Base-by-base conservation (phyloP, 2,329 filamentous ascomycete species). In the Colletotrichum musae region DNA sequence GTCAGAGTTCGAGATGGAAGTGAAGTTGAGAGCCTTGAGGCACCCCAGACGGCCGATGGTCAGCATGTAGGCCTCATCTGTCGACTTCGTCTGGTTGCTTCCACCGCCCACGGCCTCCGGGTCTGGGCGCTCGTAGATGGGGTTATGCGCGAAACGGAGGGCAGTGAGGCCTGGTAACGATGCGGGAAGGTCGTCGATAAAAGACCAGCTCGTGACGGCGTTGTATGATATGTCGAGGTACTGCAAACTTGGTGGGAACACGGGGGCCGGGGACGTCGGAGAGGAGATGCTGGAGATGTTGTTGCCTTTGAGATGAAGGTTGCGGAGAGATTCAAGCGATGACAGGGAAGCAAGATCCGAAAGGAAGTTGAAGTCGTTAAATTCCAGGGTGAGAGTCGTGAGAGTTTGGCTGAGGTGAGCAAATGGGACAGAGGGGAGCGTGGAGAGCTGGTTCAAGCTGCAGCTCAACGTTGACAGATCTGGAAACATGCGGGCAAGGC, bases 41-140 rank as follows among this genome's bases (percentile, higher is more conserved):
- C 83, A 82, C 1, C 88, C 86, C 1, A 98, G 84, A 2, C 94
- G 92, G 32, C 92, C 93, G 28, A 97, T 84, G 1, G 93, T 94
- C 56, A 98, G 87, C 93, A 97, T 97, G 82, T 94, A 95, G 1
- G 93, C 92, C 75, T 97, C 93, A 63, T 97, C 94, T 1, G 91
- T 86, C 6, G 86, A 87, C 28, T 86, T 80, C 26, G 82, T 80
- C 62, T 81, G 83, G 39, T 41, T 61, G 81, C 77, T n/a, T 75
- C 71, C 39, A 70, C 78, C 74, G 54, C 74, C 74, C 13, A 72
- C 64, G 60, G 73, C 72, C 18, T 70, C 84, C 57, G 74, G 77
- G 72, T 82, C 81, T 28, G 78, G 84, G 72, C 85, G 82, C 62
- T 91, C 85, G 80, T 94, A 97, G 24, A 98, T 86, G 5, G 95